Base-by-base conservation (phyloP, 2,329 filamentous ascomycete genomes). In the Alternaria sp. region DNA sequence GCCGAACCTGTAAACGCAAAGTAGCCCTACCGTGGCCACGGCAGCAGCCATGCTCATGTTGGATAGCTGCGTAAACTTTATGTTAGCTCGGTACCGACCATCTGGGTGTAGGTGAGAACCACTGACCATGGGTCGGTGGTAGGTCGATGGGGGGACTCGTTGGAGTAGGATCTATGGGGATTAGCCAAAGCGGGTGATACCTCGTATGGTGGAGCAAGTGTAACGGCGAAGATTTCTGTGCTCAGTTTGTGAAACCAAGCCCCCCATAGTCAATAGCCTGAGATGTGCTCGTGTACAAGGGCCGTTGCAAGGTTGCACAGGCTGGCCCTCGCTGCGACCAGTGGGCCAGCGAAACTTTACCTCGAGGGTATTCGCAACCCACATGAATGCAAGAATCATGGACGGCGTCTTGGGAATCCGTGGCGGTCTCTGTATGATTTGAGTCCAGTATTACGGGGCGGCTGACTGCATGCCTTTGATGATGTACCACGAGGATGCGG, bases 151-250 rank as follows among this genome's bases (percentile, higher is more conserved):
- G 2, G 21, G 36, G 21, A 2, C 33, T 3, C 5, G 7, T 24
- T 14, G 34, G 33, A 26, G 34, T 41, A 46, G 39, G 44, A 14
- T 42, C 46, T 44, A 49, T 46, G 29, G 39, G 39, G 34, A 28
- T 45, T 48, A 61, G 60, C 58, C 61, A 67, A 72, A 64, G 71
- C 69, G 69, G 66, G 63, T 42, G 56, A 56, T 56, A 52, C 64
- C 61, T 51, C 40, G 69, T 73, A 61, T 60, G 69, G 74, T 61
- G 71, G 72, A 75, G 71, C 65, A 62, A 54, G 73, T 74, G 72
- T 72, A 73, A 75, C 73, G 57, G 72, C 62, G 53, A 60, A 69
- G 67, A 63, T 62, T 68, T 71, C 68, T 55, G 62, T 69, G 58
- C 62, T 63, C 55, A 60, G 33, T 56, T 26, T 72, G 74, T 75